phyloP scores from a whole-genome alignment of 306 rosid genomes.

The Fagus crenata region DNA sequence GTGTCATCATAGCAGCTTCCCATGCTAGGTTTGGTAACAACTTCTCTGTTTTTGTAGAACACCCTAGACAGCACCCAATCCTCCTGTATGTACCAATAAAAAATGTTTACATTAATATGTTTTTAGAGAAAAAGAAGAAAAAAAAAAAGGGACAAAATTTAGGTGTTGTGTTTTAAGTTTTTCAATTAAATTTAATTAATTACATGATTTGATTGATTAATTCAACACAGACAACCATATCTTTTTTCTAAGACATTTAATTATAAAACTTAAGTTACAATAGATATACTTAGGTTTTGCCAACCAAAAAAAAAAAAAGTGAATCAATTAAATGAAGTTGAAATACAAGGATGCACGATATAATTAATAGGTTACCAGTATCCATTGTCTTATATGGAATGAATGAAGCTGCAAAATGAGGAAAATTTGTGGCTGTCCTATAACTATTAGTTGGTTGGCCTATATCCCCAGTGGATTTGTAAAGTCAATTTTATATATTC shows the following conservation, averaged over 20 bases:
- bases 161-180: no score
- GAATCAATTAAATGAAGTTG: neutral
- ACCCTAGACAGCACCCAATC: slow-evolving; percentile 90
- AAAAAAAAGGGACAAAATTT: no score
- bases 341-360: neutral
- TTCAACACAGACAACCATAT: no score
- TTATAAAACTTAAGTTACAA: no score
- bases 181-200: no score
- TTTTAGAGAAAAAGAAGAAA: neutral
- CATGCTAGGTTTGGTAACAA: slow-evolving; percentile 39
- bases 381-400: neutral
- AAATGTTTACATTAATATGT: neutral
- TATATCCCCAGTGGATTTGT: neutral
- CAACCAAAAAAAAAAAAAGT: neutral
- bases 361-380: neutral
- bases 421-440: neutral
- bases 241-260: no score
- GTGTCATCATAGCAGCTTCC: slow-evolving; percentile 65
- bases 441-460: neutral
- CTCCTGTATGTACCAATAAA: slow-evolving; percentile 49
- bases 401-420: neutral
- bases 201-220: no score
- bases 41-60: slow-evolving; percentile 67
- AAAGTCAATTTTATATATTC: neutral
- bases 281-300: no score